Percentiles rank a stretch among this genome's conserved stretches.
phyloP scores from a whole-genome alignment of 345 rosid genomes.

The Sapria himalayana region DNA sequence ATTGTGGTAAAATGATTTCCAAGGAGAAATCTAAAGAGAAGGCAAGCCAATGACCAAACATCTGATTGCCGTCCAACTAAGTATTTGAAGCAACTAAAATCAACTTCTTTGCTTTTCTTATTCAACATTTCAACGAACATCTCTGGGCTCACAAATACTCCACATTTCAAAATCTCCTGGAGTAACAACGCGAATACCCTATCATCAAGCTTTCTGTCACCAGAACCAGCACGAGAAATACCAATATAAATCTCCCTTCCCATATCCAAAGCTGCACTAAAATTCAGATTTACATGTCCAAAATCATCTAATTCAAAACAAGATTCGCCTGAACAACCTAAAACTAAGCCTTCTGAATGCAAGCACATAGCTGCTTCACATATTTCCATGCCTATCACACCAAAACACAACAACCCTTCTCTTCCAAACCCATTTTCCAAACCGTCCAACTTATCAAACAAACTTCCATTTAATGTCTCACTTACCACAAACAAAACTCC shows the following conservation, averaged over 20 bases:
- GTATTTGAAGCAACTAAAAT: conserved; percentile 10
- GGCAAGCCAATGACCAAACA: conserved; percentile 55
- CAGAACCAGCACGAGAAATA: conserved; percentile 12
- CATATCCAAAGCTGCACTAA: conserved; percentile 23
- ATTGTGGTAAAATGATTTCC: conserved; percentile 25
- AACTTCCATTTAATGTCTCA: conserved; percentile 18
- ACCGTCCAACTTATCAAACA: conserved; percentile 6
- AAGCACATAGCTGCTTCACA: conserved; percentile 43
- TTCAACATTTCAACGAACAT: conserved; percentile 28
- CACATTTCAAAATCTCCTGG: conserved; percentile 14
- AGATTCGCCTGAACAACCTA: conserved; percentile 34
- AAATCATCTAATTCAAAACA: conserved; percentile 40
- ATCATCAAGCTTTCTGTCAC: conserved; percentile 13
- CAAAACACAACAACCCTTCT: conserved; percentile 27
- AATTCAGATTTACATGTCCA: conserved; percentile 35
- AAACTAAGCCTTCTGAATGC: conserved; percentile 30
- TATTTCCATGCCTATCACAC: conserved; percentile 40
- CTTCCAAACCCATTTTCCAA: conserved; percentile 8
- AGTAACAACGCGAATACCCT: conserved; percentile 14
- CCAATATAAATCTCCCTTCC: conserved; percentile 18
- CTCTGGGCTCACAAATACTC: conserved; percentile 43
- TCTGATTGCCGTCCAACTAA: conserved; percentile 26
- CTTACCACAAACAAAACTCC: conserved; percentile 40
- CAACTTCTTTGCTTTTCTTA: conserved; percentile 13
- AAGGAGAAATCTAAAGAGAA: conserved; percentile 31